Base-by-base conservation (phyloP, 257 asterid genomes). In the Solanum clarkiae region DNA sequence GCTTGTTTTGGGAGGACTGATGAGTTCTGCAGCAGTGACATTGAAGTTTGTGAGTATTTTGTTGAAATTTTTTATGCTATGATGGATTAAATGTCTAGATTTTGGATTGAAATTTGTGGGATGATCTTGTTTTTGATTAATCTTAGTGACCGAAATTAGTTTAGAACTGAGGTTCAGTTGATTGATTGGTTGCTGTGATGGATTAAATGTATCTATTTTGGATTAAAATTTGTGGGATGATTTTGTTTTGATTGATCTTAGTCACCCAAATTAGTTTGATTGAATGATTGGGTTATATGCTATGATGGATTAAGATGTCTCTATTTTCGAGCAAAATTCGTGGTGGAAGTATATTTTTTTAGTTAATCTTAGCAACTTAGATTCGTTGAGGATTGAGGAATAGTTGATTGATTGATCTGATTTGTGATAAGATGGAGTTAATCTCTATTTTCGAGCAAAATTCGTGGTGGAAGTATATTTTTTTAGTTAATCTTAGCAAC, bases 1-100 rank as follows among this genome's bases (percentile, higher is more conserved):
- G 87, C 91, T 83, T 91, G 83, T 49, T 88, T 90, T 86, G 91
- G 93, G 7, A 75, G 90, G 81, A 87, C 42, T 83, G 93, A 90
- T 84, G 90, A 89, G 5, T 90, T 91, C 70, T 90, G 90, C 88
- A 86, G 93, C 91, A 90, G 93, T 88, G 93, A 90, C 87, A 85
- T 90, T 82, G 93, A 90, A 90, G 91, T 90, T 86, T 89, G 91
- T 90, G 88, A 87, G 90, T 92, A 22, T 53, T 85, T 66, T 60
- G 18, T n/a, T 8, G 66, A 4, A 13, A 20, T 59, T n/a, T 59
- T 56, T 56, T 56, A 16, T 56, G 62, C 62, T 54, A 6, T 54
- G 22, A 18, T 18, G 65, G 22, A 57, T 57, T 63, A 24, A 6
- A 26, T 63, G 20, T 63, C 44, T 65, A 2, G 29, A 14, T 65